Conservation (phyloP, 371 early-diverging fungal genomes). For the Mucor indicus region DNA sequence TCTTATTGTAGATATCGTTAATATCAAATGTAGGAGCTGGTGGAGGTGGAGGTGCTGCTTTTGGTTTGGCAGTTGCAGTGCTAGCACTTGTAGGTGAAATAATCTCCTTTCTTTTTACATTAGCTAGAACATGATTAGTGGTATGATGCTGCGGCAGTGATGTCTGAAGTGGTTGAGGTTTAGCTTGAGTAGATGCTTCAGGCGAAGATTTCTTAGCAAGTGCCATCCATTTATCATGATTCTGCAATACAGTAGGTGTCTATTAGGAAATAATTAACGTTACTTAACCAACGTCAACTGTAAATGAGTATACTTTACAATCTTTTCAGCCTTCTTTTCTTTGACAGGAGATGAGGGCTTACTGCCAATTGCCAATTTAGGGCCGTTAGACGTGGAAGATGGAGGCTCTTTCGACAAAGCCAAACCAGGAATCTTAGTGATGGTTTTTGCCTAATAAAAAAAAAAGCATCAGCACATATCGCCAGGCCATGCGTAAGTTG, state of each 20-base stretch:
- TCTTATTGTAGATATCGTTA: constrained; percentile 20
- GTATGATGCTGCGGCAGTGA: no score
- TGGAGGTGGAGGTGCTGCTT: constrained; percentile 2
- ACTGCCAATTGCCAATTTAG: constrained; percentile 24
- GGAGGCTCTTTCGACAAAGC: constrained; percentile 20
- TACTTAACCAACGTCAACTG: no score
- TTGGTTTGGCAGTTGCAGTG: not conserved
- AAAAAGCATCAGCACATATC: no score
- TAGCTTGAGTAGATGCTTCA: not conserved
- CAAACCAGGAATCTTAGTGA: constrained; percentile 11
- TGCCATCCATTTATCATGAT: constrained; percentile 33
- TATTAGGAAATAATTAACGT: constrained; percentile 1
- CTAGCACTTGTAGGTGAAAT: constrained; percentile 2
- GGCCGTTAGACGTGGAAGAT: no score
- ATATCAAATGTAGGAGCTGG: constrained; percentile 20
- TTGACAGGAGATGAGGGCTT: constrained; percentile 2
- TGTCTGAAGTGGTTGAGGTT: not conserved
- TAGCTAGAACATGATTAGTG: not conserved
- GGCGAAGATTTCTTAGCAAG: constrained; percentile 16
- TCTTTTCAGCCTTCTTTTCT: no score
- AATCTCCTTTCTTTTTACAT: not conserved
- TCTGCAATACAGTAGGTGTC: constrained; percentile 22
- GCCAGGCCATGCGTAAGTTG: no score
- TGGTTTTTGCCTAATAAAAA: not conserved
- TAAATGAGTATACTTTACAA: no score